A percentile compares a stretch with the other conserved stretches of the same genome.
Conservation (phyloP, 1,139 yeast species). For the Saccharomyces pastorianus region DNA sequence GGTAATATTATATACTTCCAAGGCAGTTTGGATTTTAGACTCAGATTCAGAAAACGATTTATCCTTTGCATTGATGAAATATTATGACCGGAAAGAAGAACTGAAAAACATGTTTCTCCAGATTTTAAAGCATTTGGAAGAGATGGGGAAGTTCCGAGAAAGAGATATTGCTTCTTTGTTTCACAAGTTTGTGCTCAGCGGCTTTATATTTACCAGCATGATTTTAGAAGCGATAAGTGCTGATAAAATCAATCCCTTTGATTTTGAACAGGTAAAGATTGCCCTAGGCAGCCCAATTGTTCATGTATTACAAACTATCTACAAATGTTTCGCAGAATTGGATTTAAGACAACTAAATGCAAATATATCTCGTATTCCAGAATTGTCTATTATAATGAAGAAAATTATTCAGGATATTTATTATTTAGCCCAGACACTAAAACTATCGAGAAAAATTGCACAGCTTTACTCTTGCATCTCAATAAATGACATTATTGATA, state of each 20-base stretch:
- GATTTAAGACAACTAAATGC: slow-evolving; percentile 12
- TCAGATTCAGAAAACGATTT: slow-evolving; percentile 3
- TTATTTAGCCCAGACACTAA: slow-evolving; percentile 16
- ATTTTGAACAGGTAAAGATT: slow-evolving; percentile 24
- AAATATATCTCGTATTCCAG: slow-evolving; percentile 11
- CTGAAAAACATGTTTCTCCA: slow-evolving; percentile 4
- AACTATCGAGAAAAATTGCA: slow-evolving; percentile 24
- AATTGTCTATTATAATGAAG: slow-evolving; percentile 6
- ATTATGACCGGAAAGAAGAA: slow-evolving; percentile 4
- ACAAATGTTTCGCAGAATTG: slow-evolving; percentile 13
- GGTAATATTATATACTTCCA: slow-evolving; percentile 14
- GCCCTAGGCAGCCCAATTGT: slow-evolving; percentile 12
- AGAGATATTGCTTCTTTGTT: slow-evolving; percentile 7
- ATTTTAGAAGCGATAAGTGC: slow-evolving; percentile 7
- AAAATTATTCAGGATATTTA: slow-evolving; percentile 13
- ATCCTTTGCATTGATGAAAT: slow-evolving; percentile 2
- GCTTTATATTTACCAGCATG: slow-evolving; percentile 21
- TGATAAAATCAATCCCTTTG: slow-evolving; percentile 24
- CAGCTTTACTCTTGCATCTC: slow-evolving; percentile 26
- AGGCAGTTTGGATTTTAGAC: slow-evolving; percentile 11
- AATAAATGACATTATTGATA: slow-evolving; percentile 18
- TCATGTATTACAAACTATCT: slow-evolving; percentile 10
- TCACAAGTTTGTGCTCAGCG: slow-evolving; percentile 18
- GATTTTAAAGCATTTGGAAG: slow-evolving; percentile 21
- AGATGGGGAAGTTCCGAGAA: slow-evolving; percentile 17